Evolutionary conservation across 352 stramenopile species (phyloP), one percentile per base, ranked within the genome.

Genomic region (Pythium myriotylum): DNA sequence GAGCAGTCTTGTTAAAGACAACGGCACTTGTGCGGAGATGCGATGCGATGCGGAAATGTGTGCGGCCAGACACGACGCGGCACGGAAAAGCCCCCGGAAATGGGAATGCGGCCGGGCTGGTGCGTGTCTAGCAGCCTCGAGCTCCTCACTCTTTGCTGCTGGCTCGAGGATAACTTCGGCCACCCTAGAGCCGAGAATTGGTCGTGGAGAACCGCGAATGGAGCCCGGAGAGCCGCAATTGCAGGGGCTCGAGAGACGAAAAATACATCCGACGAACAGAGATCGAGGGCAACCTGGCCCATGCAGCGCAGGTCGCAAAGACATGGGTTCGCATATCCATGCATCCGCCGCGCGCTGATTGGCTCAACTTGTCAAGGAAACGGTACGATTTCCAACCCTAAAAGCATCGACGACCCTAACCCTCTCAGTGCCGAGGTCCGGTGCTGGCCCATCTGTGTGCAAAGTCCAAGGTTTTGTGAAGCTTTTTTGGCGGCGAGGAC

Each of bases 311-410:
- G 54, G 62, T 58, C 43, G 46, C 63, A 70, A 70, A 70, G 56
- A 65, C 63, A 70, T 58, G 63, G 24, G 32, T 65, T 65, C 56
- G 46, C 63, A 53, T 65, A 59, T 70, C 63, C 54, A 62, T 65
- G 63, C 42, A 29, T 10, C 63, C 26, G n/a, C 14, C 7, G 19
- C 16, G 9, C 42, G 33, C 26, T 53, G 55, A 70, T 70, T 70
- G 63, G 63, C 50, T 53, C n/a, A n/a, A n/a, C 39, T 61, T 60
- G 62, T 69, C 62, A 65, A 65, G 55, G 54, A 68, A 68, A 53
- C 50, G 16, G 23, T 42, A 33, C 43, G 59, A 60, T 57, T 42
- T 49, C 41, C 37, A 33, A n/a, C 47, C 17, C 45, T 27, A 37
- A 46, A 42, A 41, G 8, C 19, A 10, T 40, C 24, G 29, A 54